Evolutionary conservation across 2,329 filamentous ascomycete genomes (phyloP).

Genomic region (Botrytis cinerea): DNA sequence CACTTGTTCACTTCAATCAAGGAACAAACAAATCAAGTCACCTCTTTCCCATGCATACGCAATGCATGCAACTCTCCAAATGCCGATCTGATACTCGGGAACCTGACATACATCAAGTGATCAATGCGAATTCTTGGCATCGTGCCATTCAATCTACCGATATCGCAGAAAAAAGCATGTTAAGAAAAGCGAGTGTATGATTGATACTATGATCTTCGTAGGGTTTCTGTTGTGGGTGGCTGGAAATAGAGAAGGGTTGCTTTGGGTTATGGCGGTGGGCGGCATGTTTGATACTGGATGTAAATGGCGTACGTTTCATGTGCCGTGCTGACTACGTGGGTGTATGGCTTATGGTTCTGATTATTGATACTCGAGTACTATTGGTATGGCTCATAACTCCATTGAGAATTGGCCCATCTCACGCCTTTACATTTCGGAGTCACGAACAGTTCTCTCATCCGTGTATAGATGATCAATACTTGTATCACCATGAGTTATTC

Average conservation of each 20-base stretch:
- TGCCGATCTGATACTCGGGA: background rate
- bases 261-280: background rate
- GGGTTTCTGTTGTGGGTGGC: background rate
- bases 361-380: background rate
- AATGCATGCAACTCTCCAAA: background rate
- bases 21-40: background rate
- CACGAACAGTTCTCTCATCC: background rate
- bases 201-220: constrained; percentile 6
- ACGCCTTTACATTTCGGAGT: background rate
- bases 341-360: background rate
- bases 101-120: constrained; percentile 8
- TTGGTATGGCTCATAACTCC: background rate
- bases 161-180: background rate
- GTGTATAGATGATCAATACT: background rate
- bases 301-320: background rate
- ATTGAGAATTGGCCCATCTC: background rate
- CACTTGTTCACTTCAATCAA: background rate
- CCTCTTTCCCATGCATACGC: background rate
- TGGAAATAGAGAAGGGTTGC: too few relatives aligned
- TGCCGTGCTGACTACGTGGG: background rate
- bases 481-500: background rate
- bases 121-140: constrained; percentile 14
- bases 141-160: background rate
- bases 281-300: background rate
- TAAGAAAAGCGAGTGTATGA: background rate